Base-by-base conservation (phyloP, 2,329 filamentous ascomycete genomes). In the Aspergillus viridinutans region DNA sequence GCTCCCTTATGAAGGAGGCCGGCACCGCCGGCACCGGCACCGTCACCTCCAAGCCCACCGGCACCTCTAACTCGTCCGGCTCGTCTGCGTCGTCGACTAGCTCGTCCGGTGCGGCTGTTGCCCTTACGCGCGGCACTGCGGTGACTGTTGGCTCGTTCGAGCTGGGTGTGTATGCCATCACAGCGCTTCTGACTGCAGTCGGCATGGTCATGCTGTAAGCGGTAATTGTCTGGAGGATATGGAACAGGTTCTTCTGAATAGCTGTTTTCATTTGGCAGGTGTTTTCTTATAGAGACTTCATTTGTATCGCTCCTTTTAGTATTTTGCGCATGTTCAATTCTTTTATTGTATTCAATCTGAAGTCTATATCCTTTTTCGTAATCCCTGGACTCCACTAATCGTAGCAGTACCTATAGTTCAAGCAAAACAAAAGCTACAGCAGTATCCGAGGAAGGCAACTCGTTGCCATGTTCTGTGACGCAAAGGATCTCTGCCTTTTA, bases 181-280 rank as follows among this genome's bases (percentile, higher is more conserved):
- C 69, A 45, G 75, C 75, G 38, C 54, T 74, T 52, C 57, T 75
- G 32, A 71, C 74, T 58, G 76, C 75, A 49, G 68, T 67, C 40
- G 73, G 72, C 38, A 78, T 78, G 74, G 69, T 78, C 53, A 58
- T 78, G 55, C 63, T 79, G 64, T 79, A 75, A 7, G 0, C 14
- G 32, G 12, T 32, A 5, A 14, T 6, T 17, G 4, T 35, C 4
- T 17, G 32, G 14, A 32, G 29, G 12, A 32, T 32, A 32, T 32
- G 4, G 29, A 32, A 4, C 29, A 32, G 10, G 10, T 32, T n/a
- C n/a, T n/a, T n/a, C n/a, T 35, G 14, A 6, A 35, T 6, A 17
- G 32, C 32, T 8, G 32, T 7, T 38, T 5, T 38, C 14, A 5
- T 32, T 32, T 4, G 29, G 5, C 12, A 4, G 12, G 12, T 32